Evolutionary conservation across 2,329 filamentous ascomycete genomes (phyloP).

Genomic region (Neonectria coccinea): DNA sequence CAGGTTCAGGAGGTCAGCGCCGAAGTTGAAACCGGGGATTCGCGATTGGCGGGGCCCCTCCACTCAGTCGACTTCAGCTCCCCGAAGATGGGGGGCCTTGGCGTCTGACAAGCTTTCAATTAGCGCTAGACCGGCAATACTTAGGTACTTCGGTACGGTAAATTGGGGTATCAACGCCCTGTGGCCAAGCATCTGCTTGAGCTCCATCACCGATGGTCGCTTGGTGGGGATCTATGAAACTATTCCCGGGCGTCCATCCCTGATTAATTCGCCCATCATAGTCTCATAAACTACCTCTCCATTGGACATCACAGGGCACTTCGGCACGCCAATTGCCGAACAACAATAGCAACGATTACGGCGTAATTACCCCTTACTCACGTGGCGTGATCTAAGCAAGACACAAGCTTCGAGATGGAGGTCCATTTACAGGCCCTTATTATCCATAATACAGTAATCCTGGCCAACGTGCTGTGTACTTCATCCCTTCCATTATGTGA

Average conservation of each 20-base stretch:
- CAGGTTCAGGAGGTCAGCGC: background rate
- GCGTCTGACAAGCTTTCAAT: background rate
- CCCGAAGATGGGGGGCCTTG: background rate
- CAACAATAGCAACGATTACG: background rate
- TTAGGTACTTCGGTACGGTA: background rate
- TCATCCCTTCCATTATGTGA: background rate
- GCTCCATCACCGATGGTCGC: background rate
- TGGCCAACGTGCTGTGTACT: too few species aligned
- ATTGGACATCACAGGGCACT: background rate
- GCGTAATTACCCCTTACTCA: background rate
- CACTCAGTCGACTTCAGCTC: background rate
- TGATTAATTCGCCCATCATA: background rate
- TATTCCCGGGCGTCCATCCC: background rate
- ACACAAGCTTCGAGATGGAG: background rate
- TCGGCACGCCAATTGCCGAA: conserved; percentile 3
- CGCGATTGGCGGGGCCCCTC: background rate
- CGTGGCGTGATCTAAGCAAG: background rate
- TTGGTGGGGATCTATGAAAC: background rate
- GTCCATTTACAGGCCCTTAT: background rate
- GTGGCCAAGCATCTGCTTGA: background rate
- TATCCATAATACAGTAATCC: too few species aligned
- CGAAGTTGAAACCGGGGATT: conserved; percentile 3
- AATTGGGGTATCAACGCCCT: background rate
- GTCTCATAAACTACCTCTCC: background rate
- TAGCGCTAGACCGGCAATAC: background rate